Percentiles rank a stretch among this genome's conserved stretches.
These are phyloP conservation scores for Trichosporon coremiiforme DNA, from an alignment of 1,284 basidiomycete genomes.

Conservation along the genomic window DNA sequence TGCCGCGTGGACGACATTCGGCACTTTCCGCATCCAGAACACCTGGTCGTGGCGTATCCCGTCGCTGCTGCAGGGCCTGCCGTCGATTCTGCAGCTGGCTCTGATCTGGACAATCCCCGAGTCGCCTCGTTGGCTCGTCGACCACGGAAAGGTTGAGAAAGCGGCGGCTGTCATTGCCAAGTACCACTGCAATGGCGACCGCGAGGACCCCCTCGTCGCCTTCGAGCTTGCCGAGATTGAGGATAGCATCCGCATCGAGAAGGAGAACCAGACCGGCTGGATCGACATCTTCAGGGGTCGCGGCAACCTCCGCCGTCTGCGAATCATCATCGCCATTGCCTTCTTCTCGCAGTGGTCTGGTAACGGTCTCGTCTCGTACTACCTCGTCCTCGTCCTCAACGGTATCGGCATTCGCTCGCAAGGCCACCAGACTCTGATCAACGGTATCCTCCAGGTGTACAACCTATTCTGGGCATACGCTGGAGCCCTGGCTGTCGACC, in stretches of 20 bases:
- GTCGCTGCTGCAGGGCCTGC: slow-evolving; percentile 57
- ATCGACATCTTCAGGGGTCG: slow-evolving; percentile 48
- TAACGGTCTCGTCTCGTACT: slow-evolving; percentile 56
- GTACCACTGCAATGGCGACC: slow-evolving; percentile 63
- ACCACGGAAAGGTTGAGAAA: slow-evolving; percentile 31
- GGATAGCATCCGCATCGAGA: slow-evolving; percentile 39
- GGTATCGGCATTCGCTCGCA: slow-evolving; percentile 68
- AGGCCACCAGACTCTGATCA: slow-evolving; percentile 68
- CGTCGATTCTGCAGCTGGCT: slow-evolving; percentile 40
- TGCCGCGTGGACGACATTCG: slow-evolving; percentile 34
- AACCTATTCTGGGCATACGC: slow-evolving; percentile 31
- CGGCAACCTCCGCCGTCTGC: slow-evolving; percentile 37
- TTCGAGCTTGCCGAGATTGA: slow-evolving; percentile 55
- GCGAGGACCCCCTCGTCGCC: slow-evolving; percentile 46
- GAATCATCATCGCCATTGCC: slow-evolving; percentile 43
- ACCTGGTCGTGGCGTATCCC: slow-evolving; percentile 55
- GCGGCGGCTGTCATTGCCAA: slow-evolving; percentile 81
- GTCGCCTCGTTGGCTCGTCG: slow-evolving; percentile 37
- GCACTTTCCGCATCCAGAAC: slow-evolving; percentile 42
- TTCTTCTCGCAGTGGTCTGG: slow-evolving; percentile 51
- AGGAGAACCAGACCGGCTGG: slow-evolving; percentile 51
- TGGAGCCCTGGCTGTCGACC: slow-evolving; percentile 50
- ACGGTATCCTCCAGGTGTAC: slow-evolving; percentile 46
- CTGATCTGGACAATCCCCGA: slow-evolving; percentile 35
- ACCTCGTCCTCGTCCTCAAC: slow-evolving; percentile 70